Conservation (phyloP, 495 filamentous ascomycete genomes). For the Xylaria castorea region DNA sequence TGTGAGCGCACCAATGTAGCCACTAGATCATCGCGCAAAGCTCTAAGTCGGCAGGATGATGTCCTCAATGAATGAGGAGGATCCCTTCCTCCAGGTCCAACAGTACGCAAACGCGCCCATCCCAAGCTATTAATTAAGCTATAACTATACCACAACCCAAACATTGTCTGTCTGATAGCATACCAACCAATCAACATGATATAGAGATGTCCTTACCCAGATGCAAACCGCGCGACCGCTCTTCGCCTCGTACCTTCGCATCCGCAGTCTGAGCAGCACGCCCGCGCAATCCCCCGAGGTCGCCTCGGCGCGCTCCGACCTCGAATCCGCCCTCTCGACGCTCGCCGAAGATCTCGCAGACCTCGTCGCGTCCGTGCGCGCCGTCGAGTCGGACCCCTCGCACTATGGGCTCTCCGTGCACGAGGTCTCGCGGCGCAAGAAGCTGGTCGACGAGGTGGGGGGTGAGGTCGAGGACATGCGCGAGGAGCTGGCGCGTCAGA, state of each 20-base stretch:
- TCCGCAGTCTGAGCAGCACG: conserved; percentile 74
- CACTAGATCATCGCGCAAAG: conserved; percentile 38
- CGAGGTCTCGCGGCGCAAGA: conserved; percentile 81
- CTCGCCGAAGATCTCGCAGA: conserved; percentile 88
- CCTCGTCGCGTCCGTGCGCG: conserved; percentile 84
- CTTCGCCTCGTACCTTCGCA: conserved; percentile 94
- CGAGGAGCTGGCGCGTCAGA: conserved; percentile 71
- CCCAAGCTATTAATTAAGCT: not conserved
- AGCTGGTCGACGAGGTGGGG: conserved; percentile 88
- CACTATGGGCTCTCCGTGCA: conserved; percentile 84
- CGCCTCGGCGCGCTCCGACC: conserved; percentile 79
- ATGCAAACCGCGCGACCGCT: conserved; percentile 80
- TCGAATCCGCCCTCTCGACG: conserved; percentile 75
- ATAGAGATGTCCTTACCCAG: conserved; percentile 83
- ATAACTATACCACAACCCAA: not conserved
- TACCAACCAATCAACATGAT: conserved; percentile 24
- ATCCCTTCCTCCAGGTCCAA: conserved; percentile 95
- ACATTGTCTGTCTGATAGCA: not conserved
- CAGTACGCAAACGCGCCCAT: conserved; percentile 56
- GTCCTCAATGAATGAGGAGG: conserved; percentile 75
- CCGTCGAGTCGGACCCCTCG: conserved; percentile 87
- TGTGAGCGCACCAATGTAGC: conserved; percentile 35
- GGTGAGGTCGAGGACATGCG: conserved; percentile 88
- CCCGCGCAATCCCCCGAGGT: conserved; percentile 76
- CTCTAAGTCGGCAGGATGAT: conserved; percentile 61